Base-by-base conservation (phyloP, 2,329 filamentous ascomycete genomes). In the Cyanodermella asteris region DNA sequence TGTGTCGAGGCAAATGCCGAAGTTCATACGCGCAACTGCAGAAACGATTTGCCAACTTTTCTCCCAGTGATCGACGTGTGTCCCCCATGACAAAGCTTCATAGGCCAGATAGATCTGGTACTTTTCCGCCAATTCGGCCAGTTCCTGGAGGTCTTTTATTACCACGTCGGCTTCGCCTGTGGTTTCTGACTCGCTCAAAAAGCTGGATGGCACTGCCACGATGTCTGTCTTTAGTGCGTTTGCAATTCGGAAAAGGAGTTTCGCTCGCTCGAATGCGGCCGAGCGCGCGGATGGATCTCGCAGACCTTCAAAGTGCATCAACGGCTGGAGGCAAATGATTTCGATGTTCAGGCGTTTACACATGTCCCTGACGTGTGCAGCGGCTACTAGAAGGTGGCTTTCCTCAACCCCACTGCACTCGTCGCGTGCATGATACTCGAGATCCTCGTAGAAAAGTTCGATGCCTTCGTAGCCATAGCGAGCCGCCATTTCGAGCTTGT, bases 371-470 rank as follows among this genome's bases (percentile, higher is more conserved):
- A 76, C 59, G 24, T 59, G 47, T 3, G 46, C 42, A 14, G 74
- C 71, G 2, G 72, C 72, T 5, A 51, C 39, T 12, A 74, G 37
- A 19, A 69, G 55, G 34, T 56, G 56, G 7, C 51, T 39, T 9
- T 47, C 36, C 3, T 45, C 48, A 14, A 51, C 40, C 16, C 47
- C 45, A 20, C 54, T 53, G 3, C 53, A 41, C 2, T 59, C 42
- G 1, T 54, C 44, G 16, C 44, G 36, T 34, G 71, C 64, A 9
- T 73, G 40, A 37, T 68, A 64, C 30, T 64, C 51, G 4, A 84
- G 58, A 42, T 84, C 76, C 41, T 84, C 75, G 44, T 72, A 69
- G 52, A 80, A 81, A 12, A 81, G 56, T 43, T 84, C 76, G 34
- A 84, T 63, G 25, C 72, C 73, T 30, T 60, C 45, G 41, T 78